Conservation (phyloP, 2,329 filamentous ascomycete genomes). For the Trichoderma polysporum region DNA sequence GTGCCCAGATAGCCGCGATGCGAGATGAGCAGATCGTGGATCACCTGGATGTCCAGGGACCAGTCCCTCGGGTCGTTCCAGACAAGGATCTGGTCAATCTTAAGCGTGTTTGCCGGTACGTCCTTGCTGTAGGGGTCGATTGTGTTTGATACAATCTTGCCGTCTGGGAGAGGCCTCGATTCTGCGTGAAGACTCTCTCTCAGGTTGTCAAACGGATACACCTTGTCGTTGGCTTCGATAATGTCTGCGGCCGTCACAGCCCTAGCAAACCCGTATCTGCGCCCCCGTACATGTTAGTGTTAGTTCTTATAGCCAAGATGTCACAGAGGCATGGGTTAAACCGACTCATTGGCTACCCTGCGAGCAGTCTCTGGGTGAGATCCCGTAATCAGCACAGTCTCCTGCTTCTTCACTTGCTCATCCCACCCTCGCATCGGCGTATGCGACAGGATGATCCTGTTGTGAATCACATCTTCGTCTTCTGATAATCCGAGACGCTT, state of each 20-base stretch:
- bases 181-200: conserved; percentile 33
- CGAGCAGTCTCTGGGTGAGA: conserved; percentile 67
- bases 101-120: conserved; percentile 52
- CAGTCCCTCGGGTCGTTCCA: conserved; percentile 97
- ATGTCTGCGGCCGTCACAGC: conserved; percentile 88
- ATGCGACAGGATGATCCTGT: conserved; percentile 70
- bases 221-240: conserved; percentile 65
- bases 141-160: conserved; percentile 34
- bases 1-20: conserved; percentile 78
- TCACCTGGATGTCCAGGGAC: conserved; percentile 84
- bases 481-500: conserved; percentile 34
- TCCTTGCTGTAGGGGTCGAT: conserved; percentile 35
- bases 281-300: neutral
- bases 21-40: conserved; percentile 80
- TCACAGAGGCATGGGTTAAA: neutral
- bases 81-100: conserved; percentile 87
- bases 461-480: conserved; percentile 36
- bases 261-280: conserved; percentile 68
- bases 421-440: conserved; percentile 73
- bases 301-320: neutral
- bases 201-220: conserved; percentile 75
- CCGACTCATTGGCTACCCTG: conserved; percentile 66
- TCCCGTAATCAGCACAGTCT: conserved; percentile 71
- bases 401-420: conserved; percentile 36
- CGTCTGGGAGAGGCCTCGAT: conserved; percentile 34